Evolutionary conservation across 108 stramenopile genomes (phyloP), one percentile per base, ranked within the genome.

Genomic region (Conticribra weissflogii): DNA sequence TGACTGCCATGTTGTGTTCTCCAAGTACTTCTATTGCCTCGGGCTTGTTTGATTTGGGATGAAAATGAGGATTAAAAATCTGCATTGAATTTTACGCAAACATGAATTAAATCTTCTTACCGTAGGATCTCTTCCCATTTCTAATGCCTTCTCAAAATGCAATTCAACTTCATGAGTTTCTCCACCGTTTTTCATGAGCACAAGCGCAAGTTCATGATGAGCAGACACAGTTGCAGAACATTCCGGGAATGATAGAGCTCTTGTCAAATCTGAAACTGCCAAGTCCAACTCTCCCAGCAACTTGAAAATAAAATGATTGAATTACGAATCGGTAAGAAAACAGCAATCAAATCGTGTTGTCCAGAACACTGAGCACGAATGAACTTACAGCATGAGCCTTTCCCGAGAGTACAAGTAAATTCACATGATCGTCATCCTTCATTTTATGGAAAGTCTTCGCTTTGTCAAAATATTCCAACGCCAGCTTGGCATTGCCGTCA

Each of bases 1-100:
- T 76, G 14, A 81, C 63, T 1, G 71, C 57, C 44, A 81, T 81
- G 32, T 72, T 71, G 24, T 63, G 63, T 46, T 81, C 81, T 27
- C 81, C 81, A 34, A 81, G 63, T 27, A 71, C 50, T 57, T 71
- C 64, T 16, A 81, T 77, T 61, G 75, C 70, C 55, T 81, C 81
- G 31, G 60, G 16, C 64, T 65, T n/a, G n/a, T n/a, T n/a, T n/a
- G n/a, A n/a, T n/a, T n/a, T n/a, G n/a, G n/a, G n/a, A n/a, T n/a
- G n/a, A n/a, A n/a, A n/a, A n/a, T n/a, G n/a, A n/a, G n/a, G n/a
- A n/a, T n/a, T n/a, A n/a, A n/a, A n/a, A n/a, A n/a, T n/a, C n/a
- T n/a, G n/a, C n/a, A n/a, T n/a, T n/a, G n/a, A n/a, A n/a, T n/a
- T n/a, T n/a, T n/a, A n/a, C n/a, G n/a, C n/a, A n/a, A n/a, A n/a